Percentiles rank a stretch among this genome's conserved stretches.
Evolutionary conservation across 306 rosid species (phyloP).

Genomic region (Sicyos baderoa): DNA sequence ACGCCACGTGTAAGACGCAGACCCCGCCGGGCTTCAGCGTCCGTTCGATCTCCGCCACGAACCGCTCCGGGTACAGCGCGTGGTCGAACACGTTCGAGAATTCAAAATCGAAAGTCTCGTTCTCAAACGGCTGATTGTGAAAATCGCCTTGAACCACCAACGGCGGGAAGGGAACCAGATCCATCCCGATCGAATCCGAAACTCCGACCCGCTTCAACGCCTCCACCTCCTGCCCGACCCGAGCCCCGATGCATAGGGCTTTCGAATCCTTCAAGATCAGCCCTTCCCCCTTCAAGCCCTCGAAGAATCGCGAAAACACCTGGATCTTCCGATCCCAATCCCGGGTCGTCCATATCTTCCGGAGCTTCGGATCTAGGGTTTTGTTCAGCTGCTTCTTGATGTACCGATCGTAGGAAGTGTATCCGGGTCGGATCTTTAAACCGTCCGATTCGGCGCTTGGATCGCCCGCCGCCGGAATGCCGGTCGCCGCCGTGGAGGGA

Average conservation of each 20-base stretch:
- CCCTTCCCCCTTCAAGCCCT: conserved; percentile 25
- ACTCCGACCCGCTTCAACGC: conserved; percentile 66
- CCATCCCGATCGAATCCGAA: conserved; percentile 62
- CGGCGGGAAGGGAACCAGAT: conserved; percentile 76
- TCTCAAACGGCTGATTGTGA: conserved; percentile 58
- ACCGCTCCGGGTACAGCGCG: conserved; percentile 68
- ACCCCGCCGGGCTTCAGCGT: conserved; percentile 68
- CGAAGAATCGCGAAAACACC: conserved; percentile 52
- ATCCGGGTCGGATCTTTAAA: conserved; percentile 79
- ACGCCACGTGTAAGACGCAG: conserved; percentile 68
- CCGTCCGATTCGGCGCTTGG: conserved; percentile 14
- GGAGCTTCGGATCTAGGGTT: conserved; percentile 76
- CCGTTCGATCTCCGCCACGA: conserved; percentile 77
- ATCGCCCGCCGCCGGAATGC: background rate
- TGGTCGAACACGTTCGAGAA: conserved; percentile 96
- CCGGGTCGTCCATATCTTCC: conserved; percentile 78
- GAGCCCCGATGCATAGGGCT: conserved; percentile 66
- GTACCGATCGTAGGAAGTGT: conserved; percentile 64
- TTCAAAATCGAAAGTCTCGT: conserved; percentile 62
- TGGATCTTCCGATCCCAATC: conserved; percentile 85
- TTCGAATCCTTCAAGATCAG: conserved; percentile 42
- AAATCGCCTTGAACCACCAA: conserved; percentile 72
- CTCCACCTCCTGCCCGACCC: conserved; percentile 87
- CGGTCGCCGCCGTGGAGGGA: background rate
- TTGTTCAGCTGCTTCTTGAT: conserved; percentile 72